Base-by-base conservation (phyloP, 768 basidiomycete genomes). In the Mycena albidolilacea region DNA sequence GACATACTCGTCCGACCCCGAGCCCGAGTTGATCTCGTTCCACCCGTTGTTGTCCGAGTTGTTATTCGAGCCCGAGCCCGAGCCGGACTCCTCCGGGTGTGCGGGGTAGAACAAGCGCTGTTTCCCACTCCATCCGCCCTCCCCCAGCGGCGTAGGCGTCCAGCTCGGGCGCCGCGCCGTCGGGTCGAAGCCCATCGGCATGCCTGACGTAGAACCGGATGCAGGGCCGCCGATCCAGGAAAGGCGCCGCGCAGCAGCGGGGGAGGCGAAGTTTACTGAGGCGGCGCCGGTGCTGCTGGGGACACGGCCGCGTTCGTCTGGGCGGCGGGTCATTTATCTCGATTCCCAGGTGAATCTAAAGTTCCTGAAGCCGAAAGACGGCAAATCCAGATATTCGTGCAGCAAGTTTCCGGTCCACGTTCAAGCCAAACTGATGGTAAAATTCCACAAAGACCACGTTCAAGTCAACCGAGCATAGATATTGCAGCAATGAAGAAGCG, bases 91-190 rank as follows among this genome's bases (percentile, higher is more conserved):
- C 46, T 70, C 64, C 30, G 50, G 63, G 5, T 43, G 37, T 37
- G 61, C 59, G 6, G 57, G 74, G 57, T 57, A 66, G 35, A 66
- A 69, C 19, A 75, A 11, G 14, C 59, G 46, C 43, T 64, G 44
- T 61, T 72, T 65, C 17, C 21, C 30, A 5, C 52, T 63, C 19
- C 48, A 5, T 7, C 11, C 15, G 12, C 15, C 38, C 30, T 52
- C 17, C 46, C 23, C 63, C 14, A 61, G 48, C 6, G 58, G 38
- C 8, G 63, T 19, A 9, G 72, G 74, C 5, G 74, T 75, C 74
- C 74, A 75, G 67, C 74, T 75, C 19, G 74, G 70, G 21, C 74
- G 41, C 15, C 74, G 44, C 1, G 35, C 69, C 3, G 71, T 12
- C 8, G 21, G 12, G 14, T 66, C 64, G 17, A 55, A 35, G 21